Evolutionary conservation across 1,284 basidiomycete species (phyloP).

Genomic region (Trichosporon faecale): DNA sequence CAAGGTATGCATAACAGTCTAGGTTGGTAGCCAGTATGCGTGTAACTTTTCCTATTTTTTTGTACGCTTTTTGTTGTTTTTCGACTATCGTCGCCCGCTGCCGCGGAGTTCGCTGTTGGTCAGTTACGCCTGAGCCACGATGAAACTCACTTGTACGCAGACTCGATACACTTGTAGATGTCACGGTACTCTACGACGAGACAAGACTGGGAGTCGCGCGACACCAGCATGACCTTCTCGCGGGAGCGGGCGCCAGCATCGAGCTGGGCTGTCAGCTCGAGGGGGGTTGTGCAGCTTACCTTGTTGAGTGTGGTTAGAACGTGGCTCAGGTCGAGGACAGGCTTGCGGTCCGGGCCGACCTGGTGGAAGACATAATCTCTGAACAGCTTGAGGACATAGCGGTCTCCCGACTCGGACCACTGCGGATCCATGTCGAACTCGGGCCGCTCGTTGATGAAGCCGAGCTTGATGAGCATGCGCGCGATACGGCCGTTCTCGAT

Average conservation of each 20-base stretch:
- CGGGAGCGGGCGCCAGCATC: constrained; percentile 60
- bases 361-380: constrained; percentile 98
- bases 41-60: constrained; percentile 2
- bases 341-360: constrained; percentile 83
- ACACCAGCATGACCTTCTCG: constrained; percentile 90
- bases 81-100: constrained; percentile 1
- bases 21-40: background rate
- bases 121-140: background rate
- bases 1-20: constrained; percentile 8
- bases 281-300: constrained; percentile 52
- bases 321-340: constrained; percentile 84
- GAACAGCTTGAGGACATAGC: constrained; percentile 97
- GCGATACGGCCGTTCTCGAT: constrained; percentile 97
- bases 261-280: constrained; percentile 16
- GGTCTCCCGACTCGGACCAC: constrained; percentile 97
- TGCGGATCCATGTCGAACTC: constrained; percentile 95
- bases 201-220: constrained; percentile 80
- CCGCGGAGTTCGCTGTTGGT: constrained; percentile 1
- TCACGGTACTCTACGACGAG: constrained; percentile 94
- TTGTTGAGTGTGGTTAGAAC: constrained; percentile 90
- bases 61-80: background rate
- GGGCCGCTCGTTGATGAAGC: constrained; percentile 97
- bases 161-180: constrained; percentile 77
- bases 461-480: constrained; percentile 86
- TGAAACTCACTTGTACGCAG: constrained; percentile 62